Base-by-base conservation (phyloP, 2,329 filamentous ascomycete species). In the Colletotrichum salicis region DNA sequence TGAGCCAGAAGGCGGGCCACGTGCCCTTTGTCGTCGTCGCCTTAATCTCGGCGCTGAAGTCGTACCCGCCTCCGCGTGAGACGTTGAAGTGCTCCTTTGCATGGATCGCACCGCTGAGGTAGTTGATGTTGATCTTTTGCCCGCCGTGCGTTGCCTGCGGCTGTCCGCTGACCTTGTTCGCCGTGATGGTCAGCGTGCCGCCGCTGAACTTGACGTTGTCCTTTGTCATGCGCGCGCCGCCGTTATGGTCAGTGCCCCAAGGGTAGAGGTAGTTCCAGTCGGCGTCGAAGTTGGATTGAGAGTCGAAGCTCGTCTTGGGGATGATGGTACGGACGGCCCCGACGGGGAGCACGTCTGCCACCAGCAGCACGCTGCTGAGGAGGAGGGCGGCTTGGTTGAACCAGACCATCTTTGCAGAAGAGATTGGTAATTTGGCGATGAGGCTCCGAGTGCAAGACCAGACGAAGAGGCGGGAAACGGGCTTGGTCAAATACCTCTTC, bases 1-100 rank as follows among this genome's bases (percentile, higher is more conserved):
- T 89, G 15, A 90, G 78, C 88, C 88, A 90, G 75, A 90, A 90
- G 0, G 88, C 88, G 0, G 88, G 88, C 88, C 88, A 90, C 0
- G 87, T 88, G 7, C 86, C 84, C 70, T 80, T 78, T 1, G 77
- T 76, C 1, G 81, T 82, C 10, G 83, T 79, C 6, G 83, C 84
- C 63, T 76, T 77, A 74, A 86, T 82, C 73, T 84, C 82, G 59
- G 79, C 83, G 10, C 74, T 73, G 73, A 84, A 84, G 74, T 85
- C 83, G 71, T 82, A 83, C 2, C 83, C 83, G 5, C 81, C 81
- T 41, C 81, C 81, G 1, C 70, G 67, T 24, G 77, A 70, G 33
- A 85, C 82, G 57, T 76, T 82, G 73, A 85, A 83, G 67, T 82
- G 79, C 70, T 83, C 78, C 68, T 80, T 80, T 41, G 83, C 82